Conservation (phyloP, 768 basidiomycete species). For the Termitomyces sp. region DNA sequence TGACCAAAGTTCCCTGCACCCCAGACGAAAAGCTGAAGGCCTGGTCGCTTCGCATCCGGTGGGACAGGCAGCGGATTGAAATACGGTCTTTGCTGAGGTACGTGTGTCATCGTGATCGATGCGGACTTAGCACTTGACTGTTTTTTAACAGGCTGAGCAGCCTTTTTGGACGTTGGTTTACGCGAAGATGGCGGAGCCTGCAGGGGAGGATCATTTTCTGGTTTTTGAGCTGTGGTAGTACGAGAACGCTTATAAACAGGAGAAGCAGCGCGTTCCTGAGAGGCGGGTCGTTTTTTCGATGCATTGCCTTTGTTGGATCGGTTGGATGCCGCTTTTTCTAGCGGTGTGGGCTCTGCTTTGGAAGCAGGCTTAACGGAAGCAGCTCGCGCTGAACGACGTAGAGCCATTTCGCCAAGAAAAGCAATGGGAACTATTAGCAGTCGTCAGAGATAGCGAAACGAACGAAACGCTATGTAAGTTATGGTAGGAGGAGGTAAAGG, state of each 20-base stretch:
- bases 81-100: conserved; percentile 45
- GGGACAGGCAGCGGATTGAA: conserved; percentile 63
- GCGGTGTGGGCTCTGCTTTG: conserved; percentile 30
- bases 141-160: conserved; percentile 13
- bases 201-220: conserved; percentile 34
- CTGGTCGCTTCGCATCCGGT: conserved; percentile 52
- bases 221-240: conserved; percentile 31
- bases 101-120: conserved; percentile 25
- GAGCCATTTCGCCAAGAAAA: conserved; percentile 24
- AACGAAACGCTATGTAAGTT: conserved; percentile 2
- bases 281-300: conserved; percentile 46
- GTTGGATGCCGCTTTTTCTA: conserved; percentile 19
- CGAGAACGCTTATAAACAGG: conserved; percentile 48
- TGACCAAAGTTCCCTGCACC: conserved; percentile 95
- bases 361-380: conserved; percentile 37
- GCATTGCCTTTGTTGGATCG: conserved; percentile 26
- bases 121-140: conserved; percentile 12
- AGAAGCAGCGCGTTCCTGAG: conserved; percentile 34
- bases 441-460: conserved; percentile 6
- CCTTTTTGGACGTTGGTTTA: conserved; percentile 20
- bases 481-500: conserved; percentile 12
- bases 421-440: not conserved
- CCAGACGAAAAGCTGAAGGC: conserved; percentile 76
- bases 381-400: conserved; percentile 49
- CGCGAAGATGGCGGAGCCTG: conserved; percentile 21